Evolutionary conservation across 257 asterid species (phyloP), one percentile per base, ranked within the genome.

Genomic region (Nyctanthes arbortristis): DNA sequence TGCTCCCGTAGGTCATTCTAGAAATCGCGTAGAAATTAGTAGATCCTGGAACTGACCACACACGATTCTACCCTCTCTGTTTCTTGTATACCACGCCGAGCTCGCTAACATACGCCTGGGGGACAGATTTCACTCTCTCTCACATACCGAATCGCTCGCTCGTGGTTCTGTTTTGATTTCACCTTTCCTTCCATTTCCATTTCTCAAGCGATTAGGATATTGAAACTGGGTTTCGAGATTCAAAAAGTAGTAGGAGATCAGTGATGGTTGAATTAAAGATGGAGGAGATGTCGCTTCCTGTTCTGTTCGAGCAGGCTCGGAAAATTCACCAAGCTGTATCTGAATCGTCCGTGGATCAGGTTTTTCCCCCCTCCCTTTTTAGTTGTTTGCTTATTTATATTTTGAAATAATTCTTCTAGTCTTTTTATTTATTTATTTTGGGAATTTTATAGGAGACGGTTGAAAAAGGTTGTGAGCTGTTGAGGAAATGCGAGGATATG

Each of bases 401-500:
- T 27, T 55, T 34, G 14, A 1, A n/a, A n/a, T n/a, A n/a, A n/a
- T n/a, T 25, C 9, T 27, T 32, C 5, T n/a, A n/a, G 22, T 3
- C 52, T 57, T 29, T 33, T 57, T 60, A 27, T n/a, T n/a, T n/a
- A n/a, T n/a, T 73, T 43, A 64, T 40, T 12, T 56, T 24, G 28
- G 71, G 52, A 66, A 35, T 45, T 84, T 64, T 49, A 7, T 66
- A 94, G 99, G 97, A 84, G 7, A 65, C 81, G 6, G 75, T 89
- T 72, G 85, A 67, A 43, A 86, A 81, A 74, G 97, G 96, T 30
- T 94, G 96, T 77, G 89, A 87, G 39, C 22, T 81, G 69, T 74
- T 88, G 88, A 69, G 71, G 65, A 84, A 80, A 77, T 91, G 97
- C 79, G 97, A 94, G 79, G 95, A 89, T 7, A 94, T 91, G 97